Base-by-base conservation (phyloP, 306 rosid genomes). In the Quercus variabilis region DNA sequence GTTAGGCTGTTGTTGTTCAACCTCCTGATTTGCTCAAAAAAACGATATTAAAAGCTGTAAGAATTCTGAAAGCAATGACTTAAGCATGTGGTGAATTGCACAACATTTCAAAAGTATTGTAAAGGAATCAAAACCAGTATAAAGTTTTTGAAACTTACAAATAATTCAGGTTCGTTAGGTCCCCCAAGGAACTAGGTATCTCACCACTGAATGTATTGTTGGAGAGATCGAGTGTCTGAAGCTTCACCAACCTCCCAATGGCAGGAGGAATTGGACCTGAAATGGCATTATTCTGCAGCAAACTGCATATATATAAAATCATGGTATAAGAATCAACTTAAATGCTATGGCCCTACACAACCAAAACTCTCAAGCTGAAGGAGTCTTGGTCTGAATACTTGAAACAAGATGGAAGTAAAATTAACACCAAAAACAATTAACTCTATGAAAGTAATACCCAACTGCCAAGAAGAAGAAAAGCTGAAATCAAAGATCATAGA, bases 171-270 rank as follows among this genome's bases (percentile, higher is more conserved):
- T 90, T 90, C 88, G 83, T 90, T 43, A 96, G 84, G 83, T 83
- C 90, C 78, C 97, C 99, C 78, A 96, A 74, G 78, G 98, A 90
- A 82, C 85, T 89, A 12, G 99, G 98, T 82, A 96, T 93, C 73
- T 71, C 86, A 17, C 98, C 99, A 68, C 49, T 76, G 75, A 96
- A 89, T 28, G 56, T 65, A 76, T 96, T 96, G 78, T 88, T 93
- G 84, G 99, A 96, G 76, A 96, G 96, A 87, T 96, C 99, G 60
- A 96, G 97, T 38, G 97, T 91, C 83, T 82, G 96, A 83, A 96
- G 98, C 91, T 88, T 93, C 77, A 85, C 98, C 73, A 96, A 74
- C 73, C 58, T 90, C 75, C 99, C 99, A 56, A 96, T 70, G 78
- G 94, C 68, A 73, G 85, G 75, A 19, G 99, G 99, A 87, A 96